A percentile compares a stretch with the other conserved stretches of the same genome.
These are phyloP conservation scores for Myxozyma geophila DNA, from an alignment of 805 yeast genomes.

Conservation along the genomic window DNA sequence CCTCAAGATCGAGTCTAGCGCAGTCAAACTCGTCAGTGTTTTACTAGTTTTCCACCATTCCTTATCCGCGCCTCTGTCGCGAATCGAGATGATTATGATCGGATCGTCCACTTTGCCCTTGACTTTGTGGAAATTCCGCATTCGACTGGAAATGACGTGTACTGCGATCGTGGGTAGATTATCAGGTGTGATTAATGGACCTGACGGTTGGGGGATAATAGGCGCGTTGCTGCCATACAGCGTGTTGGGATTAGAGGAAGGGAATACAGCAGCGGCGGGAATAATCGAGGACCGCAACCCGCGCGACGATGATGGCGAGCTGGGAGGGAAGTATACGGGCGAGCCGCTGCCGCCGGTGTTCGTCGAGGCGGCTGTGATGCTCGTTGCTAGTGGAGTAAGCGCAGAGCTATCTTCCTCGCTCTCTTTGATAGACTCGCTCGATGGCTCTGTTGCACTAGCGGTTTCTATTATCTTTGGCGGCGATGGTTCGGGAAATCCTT, in stretches of 20 bases:
- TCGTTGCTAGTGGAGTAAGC: background rate
- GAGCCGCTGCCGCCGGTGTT: background rate
- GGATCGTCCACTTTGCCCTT: slow-evolving; percentile 58
- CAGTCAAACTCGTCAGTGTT: slow-evolving; percentile 60
- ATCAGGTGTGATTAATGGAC: slow-evolving; percentile 39
- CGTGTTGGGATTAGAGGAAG: slow-evolving; percentile 12
- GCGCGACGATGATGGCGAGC: slow-evolving; percentile 19
- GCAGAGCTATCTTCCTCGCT: background rate
- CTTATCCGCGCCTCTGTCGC: slow-evolving; percentile 62
- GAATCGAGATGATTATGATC: slow-evolving; percentile 62
- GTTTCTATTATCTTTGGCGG: background rate
- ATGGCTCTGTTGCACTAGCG: no score
- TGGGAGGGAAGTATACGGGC: slow-evolving; percentile 26
- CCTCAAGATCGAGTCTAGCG: slow-evolving; percentile 65
- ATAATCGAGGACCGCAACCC: slow-evolving; percentile 12
- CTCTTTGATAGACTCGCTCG: background rate
- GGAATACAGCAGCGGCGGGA: slow-evolving; percentile 20
- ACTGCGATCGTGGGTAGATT: slow-evolving; percentile 39
- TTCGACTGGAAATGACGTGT: slow-evolving; percentile 41
- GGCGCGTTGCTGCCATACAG: slow-evolving; percentile 22
- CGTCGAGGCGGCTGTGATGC: background rate
- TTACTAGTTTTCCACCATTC: slow-evolving; percentile 80
- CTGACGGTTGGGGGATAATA: slow-evolving; percentile 11
- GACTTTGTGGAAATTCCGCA: slow-evolving; percentile 40
- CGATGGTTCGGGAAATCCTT: slow-evolving; percentile 3